phyloP scores from a whole-genome alignment of 768 basidiomycete genomes.

The Glaciozyma martinii region DNA sequence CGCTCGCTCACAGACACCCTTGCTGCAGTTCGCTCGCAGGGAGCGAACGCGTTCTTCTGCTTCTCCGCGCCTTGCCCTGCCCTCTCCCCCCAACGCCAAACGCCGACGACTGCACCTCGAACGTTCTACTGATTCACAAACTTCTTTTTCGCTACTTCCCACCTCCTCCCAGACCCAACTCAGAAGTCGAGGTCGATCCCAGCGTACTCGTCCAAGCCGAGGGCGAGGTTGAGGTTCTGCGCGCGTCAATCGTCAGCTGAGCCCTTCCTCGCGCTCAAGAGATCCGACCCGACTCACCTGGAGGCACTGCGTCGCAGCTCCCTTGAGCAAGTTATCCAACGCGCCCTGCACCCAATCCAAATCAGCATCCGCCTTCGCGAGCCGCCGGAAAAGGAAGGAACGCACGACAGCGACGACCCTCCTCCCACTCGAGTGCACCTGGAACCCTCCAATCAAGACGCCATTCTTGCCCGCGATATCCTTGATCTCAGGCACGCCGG shows the following conservation, averaged over 20 bases:
- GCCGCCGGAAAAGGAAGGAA: constrained; percentile 28
- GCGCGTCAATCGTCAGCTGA: background rate
- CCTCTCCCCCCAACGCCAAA: too few relatives aligned
- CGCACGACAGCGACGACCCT: constrained; percentile 87
- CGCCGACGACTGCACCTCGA: too few relatives aligned
- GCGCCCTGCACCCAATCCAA: constrained; percentile 60
- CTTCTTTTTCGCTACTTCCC: too few relatives aligned
- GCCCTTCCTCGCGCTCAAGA: background rate
- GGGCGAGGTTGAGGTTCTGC: constrained; percentile 79
- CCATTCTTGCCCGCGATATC: constrained; percentile 78
- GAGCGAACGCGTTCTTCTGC: too few relatives aligned
- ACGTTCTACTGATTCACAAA: too few relatives aligned
- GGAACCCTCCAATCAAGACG: constrained; percentile 84
- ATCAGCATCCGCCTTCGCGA: background rate
- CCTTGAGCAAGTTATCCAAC: constrained; percentile 91
- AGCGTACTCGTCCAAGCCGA: constrained; percentile 75
- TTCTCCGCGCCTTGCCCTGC: too few relatives aligned
- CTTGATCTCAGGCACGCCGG: constrained; percentile 59
- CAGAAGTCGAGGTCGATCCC: constrained; percentile 52
- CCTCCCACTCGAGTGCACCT: constrained; percentile 79
- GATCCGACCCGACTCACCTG: constrained; percentile 55
- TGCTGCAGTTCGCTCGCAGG: too few relatives aligned
- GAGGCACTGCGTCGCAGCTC: constrained; percentile 96
- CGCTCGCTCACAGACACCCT: too few relatives aligned
- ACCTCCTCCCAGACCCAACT: background rate